Base-by-base conservation (phyloP, 2,329 filamentous ascomycete genomes). In the Aspergillus phoenicis region DNA sequence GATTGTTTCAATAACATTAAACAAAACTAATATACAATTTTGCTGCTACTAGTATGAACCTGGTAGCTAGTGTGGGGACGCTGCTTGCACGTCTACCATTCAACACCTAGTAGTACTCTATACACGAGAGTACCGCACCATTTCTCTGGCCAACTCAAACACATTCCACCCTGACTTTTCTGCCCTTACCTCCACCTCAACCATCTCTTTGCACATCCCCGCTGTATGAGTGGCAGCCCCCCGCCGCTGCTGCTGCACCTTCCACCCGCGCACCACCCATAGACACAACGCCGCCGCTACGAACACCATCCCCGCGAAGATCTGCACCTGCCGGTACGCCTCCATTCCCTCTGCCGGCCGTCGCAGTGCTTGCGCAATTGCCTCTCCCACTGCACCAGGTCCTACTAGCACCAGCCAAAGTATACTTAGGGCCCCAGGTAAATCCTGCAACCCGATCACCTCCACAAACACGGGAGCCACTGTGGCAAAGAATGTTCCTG, bases 291-390 rank as follows among this genome's bases (percentile, higher is more conserved):
- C 54, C 4, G 53, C 59, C 5, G 48, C 59, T 2, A 61, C 26
- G 47, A 57, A 61, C 53, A 57, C 59, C 36, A 47, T 47, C 3
- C 59, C 57, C 6, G 45, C 26, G 17, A 60, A 53, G 26, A 62
- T 58, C 54, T 60, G 59, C 47, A 61, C 59, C n/a, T 22, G 47
- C 0, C 52, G 36, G 47, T 61, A 61, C 6, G 39, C 26, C 1
- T 26, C 48, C 5, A 26, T 22, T 7, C 48, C 57, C 36, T 47
- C 52, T 4, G 62, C 54, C 48, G 30, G 57, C 8, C 79, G 80
- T 59, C 78, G 77, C 38, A 88, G 81, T 58, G 81, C 79, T 41
- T 88, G 70, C 5, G 81, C 86, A 59, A 88, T 87, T 2, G 83
- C 83, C 59, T 75, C 72, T 28, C 68, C 67, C 30, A 67, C 66